Conservation (phyloP, 2,329 filamentous ascomycete species). For the Colletotrichum tropicicola region DNA sequence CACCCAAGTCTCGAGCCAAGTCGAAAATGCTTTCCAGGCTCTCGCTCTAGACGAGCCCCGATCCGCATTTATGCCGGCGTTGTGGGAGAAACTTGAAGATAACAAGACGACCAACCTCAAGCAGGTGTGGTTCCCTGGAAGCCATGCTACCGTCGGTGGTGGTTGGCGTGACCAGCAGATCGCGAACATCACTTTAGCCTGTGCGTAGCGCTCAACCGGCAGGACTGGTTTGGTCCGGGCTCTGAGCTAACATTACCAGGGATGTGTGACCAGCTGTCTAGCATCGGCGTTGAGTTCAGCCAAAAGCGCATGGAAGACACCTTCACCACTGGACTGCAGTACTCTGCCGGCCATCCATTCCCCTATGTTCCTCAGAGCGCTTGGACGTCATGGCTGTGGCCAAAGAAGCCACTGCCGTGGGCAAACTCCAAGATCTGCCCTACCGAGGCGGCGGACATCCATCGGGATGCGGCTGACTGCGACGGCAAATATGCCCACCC, state of each 20-base stretch:
- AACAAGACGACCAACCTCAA: constrained; percentile 51
- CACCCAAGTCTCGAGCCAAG: constrained; percentile 58
- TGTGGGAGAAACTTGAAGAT: constrained; percentile 58
- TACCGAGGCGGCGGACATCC: neutral
- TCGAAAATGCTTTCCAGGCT: constrained; percentile 68
- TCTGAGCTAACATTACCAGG: constrained; percentile 39
- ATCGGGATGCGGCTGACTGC: constrained; percentile 50
- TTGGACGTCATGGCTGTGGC: neutral
- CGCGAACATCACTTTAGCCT: constrained; percentile 47
- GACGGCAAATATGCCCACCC: constrained; percentile 33
- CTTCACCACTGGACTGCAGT: neutral
- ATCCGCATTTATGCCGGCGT: constrained; percentile 59
- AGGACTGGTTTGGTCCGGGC: neutral
- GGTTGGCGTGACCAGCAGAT: constrained; percentile 65
- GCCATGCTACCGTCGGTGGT: constrained; percentile 75
- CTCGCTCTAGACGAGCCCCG: constrained; percentile 66
- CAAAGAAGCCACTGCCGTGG: neutral
- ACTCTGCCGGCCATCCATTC: neutral
- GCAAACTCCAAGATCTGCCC: constrained; percentile 1
- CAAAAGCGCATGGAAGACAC: constrained; percentile 20
- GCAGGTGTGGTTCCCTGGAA: constrained; percentile 74
- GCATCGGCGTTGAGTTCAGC: constrained; percentile 59
- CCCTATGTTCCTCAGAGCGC: neutral
- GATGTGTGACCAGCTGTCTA: constrained; percentile 65
- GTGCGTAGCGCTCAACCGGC: constrained; percentile 36